A percentile compares a stretch with the other conserved stretches of the same genome.
Conservation (phyloP, 2,329 filamentous ascomycete genomes). For the Tolypocladium tundrense region DNA sequence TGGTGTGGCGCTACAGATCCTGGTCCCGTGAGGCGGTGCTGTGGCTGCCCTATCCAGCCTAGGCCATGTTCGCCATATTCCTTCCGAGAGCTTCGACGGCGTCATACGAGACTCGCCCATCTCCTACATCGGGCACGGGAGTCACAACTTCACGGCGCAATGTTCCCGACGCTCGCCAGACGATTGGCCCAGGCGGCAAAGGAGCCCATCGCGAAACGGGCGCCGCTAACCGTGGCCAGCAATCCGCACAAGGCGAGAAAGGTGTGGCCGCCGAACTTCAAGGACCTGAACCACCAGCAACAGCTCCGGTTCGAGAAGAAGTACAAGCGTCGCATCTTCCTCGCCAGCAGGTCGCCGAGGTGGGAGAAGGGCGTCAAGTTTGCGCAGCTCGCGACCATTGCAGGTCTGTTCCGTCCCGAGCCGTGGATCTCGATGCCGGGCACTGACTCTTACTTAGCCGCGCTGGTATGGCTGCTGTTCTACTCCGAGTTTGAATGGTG, state of each 20-base stretch:
- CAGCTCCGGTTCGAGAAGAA: slow-evolving; percentile 71
- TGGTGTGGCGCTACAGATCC: slow-evolving; percentile 8
- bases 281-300: slow-evolving; percentile 57
- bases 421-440: too few relatives aligned
- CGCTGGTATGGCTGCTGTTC: slow-evolving; percentile 27
- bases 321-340: slow-evolving; percentile 58
- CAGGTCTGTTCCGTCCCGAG: slow-evolving; percentile 31
- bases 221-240: slow-evolving; percentile 28
- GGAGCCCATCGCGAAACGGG: slow-evolving; percentile 14
- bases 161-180: slow-evolving; percentile 24
- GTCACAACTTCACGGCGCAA: slow-evolving; percentile 10
- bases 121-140: not conserved
- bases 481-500: slow-evolving; percentile 34
- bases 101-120: not conserved
- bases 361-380: slow-evolving; percentile 59
- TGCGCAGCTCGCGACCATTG: slow-evolving; percentile 49
- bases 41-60: slow-evolving; percentile 9
- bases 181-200: slow-evolving; percentile 22
- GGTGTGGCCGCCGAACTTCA: slow-evolving; percentile 70
- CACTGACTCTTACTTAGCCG: slow-evolving; percentile 15
- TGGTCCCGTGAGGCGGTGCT: slow-evolving; percentile 13
- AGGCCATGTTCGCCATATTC: not conserved
- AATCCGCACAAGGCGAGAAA: slow-evolving; percentile 59
- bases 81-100: not conserved
- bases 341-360: slow-evolving; percentile 49